phyloP scores from a whole-genome alignment of 352 stramenopile genomes.

The Aphanomyces invadans region DNA sequence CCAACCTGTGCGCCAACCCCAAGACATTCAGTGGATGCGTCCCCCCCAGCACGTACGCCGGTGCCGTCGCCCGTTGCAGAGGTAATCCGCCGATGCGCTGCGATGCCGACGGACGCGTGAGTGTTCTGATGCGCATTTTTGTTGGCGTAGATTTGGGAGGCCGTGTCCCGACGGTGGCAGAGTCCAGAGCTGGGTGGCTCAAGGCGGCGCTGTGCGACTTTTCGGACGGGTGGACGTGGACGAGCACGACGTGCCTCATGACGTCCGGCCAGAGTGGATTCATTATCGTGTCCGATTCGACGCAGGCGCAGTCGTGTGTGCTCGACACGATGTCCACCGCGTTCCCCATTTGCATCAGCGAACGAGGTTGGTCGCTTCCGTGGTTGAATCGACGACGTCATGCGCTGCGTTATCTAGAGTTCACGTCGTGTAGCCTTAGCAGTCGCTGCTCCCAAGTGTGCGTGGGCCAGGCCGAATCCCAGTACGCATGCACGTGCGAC shows the following conservation, averaged over 20 bases:
- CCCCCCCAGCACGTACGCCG: not conserved
- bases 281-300: not conserved
- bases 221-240: not conserved
- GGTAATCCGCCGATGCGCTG: too few species aligned
- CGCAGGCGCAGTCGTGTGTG: not conserved
- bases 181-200: not conserved
- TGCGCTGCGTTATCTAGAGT: not conserved
- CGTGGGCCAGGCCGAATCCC: not conserved
- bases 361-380: not conserved
- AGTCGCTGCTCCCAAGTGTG: constrained; percentile 7
- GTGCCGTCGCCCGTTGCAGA: not conserved
- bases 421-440: not conserved
- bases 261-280: not conserved
- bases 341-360: not conserved
- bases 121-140: not conserved
- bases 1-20: not conserved
- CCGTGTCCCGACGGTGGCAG: not conserved
- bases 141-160: not conserved
- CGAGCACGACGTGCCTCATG: not conserved
- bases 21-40: not conserved
- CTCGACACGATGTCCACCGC: not conserved
- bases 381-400: not conserved
- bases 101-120: too few species aligned
- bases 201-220: not conserved
- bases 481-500: constrained; percentile 12